Base-by-base conservation (phyloP, 176 grass and related monocot species). In the Carex myosuroides region DNA sequence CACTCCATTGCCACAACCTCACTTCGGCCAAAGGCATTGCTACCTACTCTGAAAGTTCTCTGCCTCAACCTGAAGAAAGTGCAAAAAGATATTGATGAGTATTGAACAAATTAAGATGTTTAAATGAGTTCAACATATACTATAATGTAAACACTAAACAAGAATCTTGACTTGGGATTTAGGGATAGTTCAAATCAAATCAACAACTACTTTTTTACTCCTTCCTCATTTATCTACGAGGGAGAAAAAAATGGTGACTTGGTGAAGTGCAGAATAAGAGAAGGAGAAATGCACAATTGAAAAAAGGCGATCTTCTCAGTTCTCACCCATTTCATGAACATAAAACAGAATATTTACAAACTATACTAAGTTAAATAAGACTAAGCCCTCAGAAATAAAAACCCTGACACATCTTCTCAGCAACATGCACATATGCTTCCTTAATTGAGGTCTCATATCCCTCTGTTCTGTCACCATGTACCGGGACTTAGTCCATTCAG, bases 1-100 rank as follows among this genome's bases (percentile, higher is more conserved):
- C 96, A 95, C 72, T 99, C 96, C 96, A 99, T 95, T 74, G 96
- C 88, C 33, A 99, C 89, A 2, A 99, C 88, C 77, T 99, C 96
- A 48, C 39, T 90, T 81, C 68, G 80, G 83, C 83, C 90, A 86
- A 92, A 95, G 41, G 83, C 74, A 64, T 93, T 95, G 77, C 79
- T 83, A 56, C 89, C 93, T 60, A 99, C 89, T 87, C 24, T 88
- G 87, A 99, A 99, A 16, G 32, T 58, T 81, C 86, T 89, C 72
- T 90, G 88, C 74, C 83, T 73, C 82, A 99, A 82, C 14, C 96
- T 99, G 91, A 86, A 85, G 84, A 79, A 35, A 48, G 60, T 76
- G 17, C 48, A 30, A 14, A 77, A 55, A 77, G 1, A 56, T 17
- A 16, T 55, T 77, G 24, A 77, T 26, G 8, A 32, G 24, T 3